These are phyloP conservation scores for Phytophthora palmivora DNA, from an alignment of 352 stramenopile genomes.

Conservation along the genomic window DNA sequence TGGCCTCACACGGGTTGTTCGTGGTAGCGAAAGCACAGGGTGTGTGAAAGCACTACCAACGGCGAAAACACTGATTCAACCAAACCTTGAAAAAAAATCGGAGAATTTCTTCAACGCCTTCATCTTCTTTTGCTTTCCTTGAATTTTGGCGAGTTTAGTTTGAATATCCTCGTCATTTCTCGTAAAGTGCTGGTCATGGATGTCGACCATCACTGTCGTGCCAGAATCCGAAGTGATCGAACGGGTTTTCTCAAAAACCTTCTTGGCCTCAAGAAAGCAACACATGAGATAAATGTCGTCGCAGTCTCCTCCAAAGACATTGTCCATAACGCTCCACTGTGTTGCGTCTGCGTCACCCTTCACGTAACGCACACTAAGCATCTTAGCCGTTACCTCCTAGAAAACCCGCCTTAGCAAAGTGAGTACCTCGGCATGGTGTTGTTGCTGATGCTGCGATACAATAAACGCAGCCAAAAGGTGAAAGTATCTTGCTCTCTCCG, in stretches of 20 bases:
- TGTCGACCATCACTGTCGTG: constrained; percentile 3
- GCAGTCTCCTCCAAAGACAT: not conserved
- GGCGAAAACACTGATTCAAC: constrained; percentile 5
- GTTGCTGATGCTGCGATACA: too few relatives aligned
- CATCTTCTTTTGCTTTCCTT: not conserved
- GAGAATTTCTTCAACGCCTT: not conserved
- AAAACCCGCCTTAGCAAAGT: too few relatives aligned
- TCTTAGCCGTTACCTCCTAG: too few relatives aligned
- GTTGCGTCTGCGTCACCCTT: constrained; percentile 34
- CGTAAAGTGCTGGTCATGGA: constrained; percentile 17
- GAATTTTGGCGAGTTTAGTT: not conserved
- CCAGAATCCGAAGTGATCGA: not conserved
- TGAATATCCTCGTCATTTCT: not conserved
- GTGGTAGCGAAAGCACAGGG: constrained; percentile 27
- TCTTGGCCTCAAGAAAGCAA: constrained; percentile 28
- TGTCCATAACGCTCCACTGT: constrained; percentile 22
- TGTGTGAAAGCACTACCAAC: constrained; percentile 29
- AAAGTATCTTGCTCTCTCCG: too few relatives aligned
- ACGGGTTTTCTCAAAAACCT: constrained; percentile 17
- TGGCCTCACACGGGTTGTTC: constrained; percentile 34
- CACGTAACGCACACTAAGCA: not conserved
- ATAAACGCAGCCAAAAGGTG: too few relatives aligned
- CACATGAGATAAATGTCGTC: too few relatives aligned
- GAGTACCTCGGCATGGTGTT: too few relatives aligned
- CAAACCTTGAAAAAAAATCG: constrained; percentile 7